Evolutionary conservation across 495 filamentous ascomycete genomes (phyloP).

Genomic region (Hapsidospora chrysogenum): DNA sequence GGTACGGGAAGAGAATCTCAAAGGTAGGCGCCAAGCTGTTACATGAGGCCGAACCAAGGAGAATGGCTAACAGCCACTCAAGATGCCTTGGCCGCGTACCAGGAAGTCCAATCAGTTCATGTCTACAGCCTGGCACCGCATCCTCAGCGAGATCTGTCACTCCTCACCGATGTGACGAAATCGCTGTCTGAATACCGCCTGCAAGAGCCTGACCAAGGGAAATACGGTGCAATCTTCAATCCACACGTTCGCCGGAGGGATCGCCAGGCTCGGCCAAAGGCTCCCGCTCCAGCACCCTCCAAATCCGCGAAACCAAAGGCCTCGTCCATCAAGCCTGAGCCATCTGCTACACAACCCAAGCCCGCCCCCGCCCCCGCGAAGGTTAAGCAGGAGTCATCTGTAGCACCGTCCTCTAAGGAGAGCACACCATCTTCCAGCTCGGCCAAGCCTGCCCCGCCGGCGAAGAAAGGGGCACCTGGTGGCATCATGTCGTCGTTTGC

Average conservation of each 20-base stretch:
- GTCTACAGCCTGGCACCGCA: slow-evolving; percentile 71
- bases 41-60: neutral
- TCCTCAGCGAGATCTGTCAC: slow-evolving; percentile 44
- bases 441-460: slow-evolving; percentile 17
- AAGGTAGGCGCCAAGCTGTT: slow-evolving; percentile 29
- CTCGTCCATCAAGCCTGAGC: slow-evolving; percentile 8
- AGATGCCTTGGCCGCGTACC: slow-evolving; percentile 55
- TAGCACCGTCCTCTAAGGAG: slow-evolving; percentile 10
- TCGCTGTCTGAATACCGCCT: slow-evolving; percentile 27
- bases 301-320: slow-evolving; percentile 8
- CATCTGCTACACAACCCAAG: slow-evolving; percentile 9
- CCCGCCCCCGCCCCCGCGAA: slow-evolving; percentile 5
- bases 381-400: slow-evolving; percentile 16
- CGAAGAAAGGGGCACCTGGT: slow-evolving; percentile 38
- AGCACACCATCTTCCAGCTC: slow-evolving; percentile 10
- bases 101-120: slow-evolving; percentile 58
- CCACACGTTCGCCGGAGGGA: slow-evolving; percentile 6
- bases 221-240: slow-evolving; percentile 59
- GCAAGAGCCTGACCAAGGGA: slow-evolving; percentile 40
- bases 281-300: slow-evolving; percentile 26
- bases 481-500: slow-evolving; percentile 75
- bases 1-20: slow-evolving; percentile 62
- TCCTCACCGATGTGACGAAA: slow-evolving; percentile 48
- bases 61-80: slow-evolving; percentile 5
- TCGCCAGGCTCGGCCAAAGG: neutral